Base-by-base conservation (phyloP, 2,329 filamentous ascomycete species). In the Chaetomium strumarium region DNA sequence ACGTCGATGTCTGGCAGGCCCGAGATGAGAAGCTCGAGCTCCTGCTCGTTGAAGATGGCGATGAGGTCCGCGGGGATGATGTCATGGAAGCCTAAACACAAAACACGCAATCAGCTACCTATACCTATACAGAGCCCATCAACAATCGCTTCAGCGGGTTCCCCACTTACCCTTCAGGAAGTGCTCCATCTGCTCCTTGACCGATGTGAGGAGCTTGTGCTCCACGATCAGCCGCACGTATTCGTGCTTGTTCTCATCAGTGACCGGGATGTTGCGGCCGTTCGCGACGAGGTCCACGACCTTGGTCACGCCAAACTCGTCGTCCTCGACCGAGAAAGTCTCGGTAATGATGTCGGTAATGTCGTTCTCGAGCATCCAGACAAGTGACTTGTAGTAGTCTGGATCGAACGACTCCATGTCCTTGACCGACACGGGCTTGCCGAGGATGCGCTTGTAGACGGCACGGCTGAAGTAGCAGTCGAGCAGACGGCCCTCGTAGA, bases 391-490 rank as follows among this genome's bases (percentile, higher is more conserved):
- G 81, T 97, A 96, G 74, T 99, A 99, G 64, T 99, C 92, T 3
- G 95, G 85, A 68, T 99, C 93, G 56, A 99, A 87, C 19, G 91
- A 96, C 70, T 99, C 93, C 90, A 99, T 97, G 65, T 99, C 93
- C 75, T 99, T 99, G 70, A 99, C 87, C 9, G 91, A 96, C 38
- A 97, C 92, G 3, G 89, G 83, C 68, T 95, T 95, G 67, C 93
- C 89, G 29, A 99, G 81, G 59, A 99, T 96, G 61, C 90, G 87
- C 75, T 97, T 97, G 79, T 99, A 99, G 47, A 99, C 92, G 13
- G 95, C 95, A 66, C 93, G 85, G 72, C 92, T 97, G 75, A 99
- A 99, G 77, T 97, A 95, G 70, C 93, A 99, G 70, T 99, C 93
- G 30, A 99, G 83, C 34, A 99, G 84, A 52, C 93, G 88, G 42